Evolutionary conservation across 202 grass and related monocot species (phyloP).

Genomic region (Dendrocalamus latiflorus): DNA sequence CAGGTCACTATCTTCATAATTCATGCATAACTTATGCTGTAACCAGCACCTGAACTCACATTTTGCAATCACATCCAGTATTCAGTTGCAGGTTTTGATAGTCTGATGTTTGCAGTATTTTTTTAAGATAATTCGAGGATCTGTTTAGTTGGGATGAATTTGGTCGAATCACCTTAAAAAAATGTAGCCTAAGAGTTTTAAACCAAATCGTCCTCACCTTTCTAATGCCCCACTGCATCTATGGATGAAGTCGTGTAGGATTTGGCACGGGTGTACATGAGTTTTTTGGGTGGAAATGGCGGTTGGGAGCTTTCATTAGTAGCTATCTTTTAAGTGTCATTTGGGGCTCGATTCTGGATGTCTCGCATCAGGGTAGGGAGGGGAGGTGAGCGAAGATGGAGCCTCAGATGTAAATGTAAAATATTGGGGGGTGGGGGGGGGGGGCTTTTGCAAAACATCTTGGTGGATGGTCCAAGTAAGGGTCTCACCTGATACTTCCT

Average conservation of each 20-base stretch:
- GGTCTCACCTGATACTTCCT: no score
- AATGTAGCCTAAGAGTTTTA: not conserved
- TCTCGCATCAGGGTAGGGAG: not conserved
- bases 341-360: not conserved
- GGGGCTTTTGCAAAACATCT: not conserved
- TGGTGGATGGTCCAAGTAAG: no score
- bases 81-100: not conserved
- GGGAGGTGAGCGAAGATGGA: not conserved
- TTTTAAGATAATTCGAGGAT: not conserved
- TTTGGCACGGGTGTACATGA: not conserved
- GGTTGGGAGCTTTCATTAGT: not conserved
- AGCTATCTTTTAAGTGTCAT: not conserved
- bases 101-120: not conserved
- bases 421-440: no score
- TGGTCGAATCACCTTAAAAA: not conserved
- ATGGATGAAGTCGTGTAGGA: not conserved
- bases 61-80: not conserved
- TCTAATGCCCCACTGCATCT: not conserved
- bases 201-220: not conserved
- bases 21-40: conserved; percentile 5
- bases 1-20: conserved; percentile 57
- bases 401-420: no score
- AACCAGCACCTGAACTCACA: not conserved
- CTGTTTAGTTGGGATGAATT: not conserved
- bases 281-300: not conserved